Percentiles rank a stretch among this genome's conserved stretches.
These are phyloP conservation scores for Fomitopsis pinicola DNA, from an alignment of 1,284 basidiomycete species.

Conservation along the genomic window DNA sequence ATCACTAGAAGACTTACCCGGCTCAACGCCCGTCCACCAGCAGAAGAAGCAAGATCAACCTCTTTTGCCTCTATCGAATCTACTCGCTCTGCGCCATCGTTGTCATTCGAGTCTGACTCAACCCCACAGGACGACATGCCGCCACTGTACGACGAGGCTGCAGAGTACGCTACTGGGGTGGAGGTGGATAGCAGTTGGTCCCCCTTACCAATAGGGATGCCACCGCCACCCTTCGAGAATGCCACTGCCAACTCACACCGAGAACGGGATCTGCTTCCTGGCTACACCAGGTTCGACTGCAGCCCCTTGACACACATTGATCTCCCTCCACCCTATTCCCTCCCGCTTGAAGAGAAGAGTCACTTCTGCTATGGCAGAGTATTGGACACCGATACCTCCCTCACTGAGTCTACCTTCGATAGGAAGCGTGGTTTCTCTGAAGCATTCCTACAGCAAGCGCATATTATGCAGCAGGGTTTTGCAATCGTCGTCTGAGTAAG, in stretches of 20 bases:
- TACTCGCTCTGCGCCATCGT: too few relatives aligned
- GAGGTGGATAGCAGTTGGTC: not conserved
- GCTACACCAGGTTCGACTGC: not conserved
- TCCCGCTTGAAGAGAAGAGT: not conserved
- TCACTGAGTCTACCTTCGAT: not conserved
- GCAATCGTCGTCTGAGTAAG: not conserved
- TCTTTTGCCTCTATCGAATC: too few relatives aligned
- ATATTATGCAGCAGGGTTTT: not conserved
- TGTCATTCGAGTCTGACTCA: too few relatives aligned
- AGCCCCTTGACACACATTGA: not conserved
- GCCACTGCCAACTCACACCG: not conserved
- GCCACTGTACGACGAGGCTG: too few relatives aligned
- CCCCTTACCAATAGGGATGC: not conserved
- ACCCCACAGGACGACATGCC: not conserved
- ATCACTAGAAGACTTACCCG: too few relatives aligned
- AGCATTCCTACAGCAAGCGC: not conserved
- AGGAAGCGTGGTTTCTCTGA: not conserved
- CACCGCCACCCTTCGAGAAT: not conserved
- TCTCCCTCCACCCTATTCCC: not conserved
- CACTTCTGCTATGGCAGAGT: not conserved
- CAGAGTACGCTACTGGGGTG: not conserved
- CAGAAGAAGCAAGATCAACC: too few relatives aligned
- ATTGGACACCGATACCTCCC: not conserved
- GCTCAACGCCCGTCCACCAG: too few relatives aligned
- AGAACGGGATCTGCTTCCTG: not conserved